Evolutionary conservation across 345 rosid species (phyloP).

Genomic region (Crucihimalaya himalaica): DNA sequence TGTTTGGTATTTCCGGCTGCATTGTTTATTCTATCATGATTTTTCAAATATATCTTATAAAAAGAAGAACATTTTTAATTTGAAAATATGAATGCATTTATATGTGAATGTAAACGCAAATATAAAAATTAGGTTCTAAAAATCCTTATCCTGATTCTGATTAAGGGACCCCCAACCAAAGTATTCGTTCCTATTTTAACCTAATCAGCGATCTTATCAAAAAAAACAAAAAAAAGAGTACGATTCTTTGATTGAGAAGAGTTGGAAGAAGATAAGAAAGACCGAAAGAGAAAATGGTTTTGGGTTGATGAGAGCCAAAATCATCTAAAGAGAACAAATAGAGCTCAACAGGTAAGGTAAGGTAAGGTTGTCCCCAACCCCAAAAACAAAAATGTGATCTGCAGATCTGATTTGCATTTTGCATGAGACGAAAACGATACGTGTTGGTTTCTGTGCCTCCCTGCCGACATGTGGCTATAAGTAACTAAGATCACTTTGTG

Average conservation of each 20-base stretch:
- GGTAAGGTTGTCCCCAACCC: background rate
- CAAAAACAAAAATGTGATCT: slow-evolving; percentile 24
- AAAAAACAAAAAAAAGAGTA: background rate
- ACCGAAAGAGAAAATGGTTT: background rate
- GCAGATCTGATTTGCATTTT: slow-evolving; percentile 29
- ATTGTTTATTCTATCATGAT: no score
- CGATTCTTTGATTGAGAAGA: slow-evolving; percentile 9
- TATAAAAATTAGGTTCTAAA: background rate
- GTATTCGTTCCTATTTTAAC: background rate
- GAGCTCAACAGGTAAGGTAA: background rate
- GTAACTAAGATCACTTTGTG: background rate
- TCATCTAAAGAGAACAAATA: background rate
- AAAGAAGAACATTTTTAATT: background rate
- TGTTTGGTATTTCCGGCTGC: background rate
- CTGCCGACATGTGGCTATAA: slow-evolving; percentile 30
- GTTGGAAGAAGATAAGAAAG: slow-evolving; percentile 14
- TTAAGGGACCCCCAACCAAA: background rate
- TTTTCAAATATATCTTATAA: no score
- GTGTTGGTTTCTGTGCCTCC: slow-evolving; percentile 20
- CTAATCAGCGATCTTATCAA: background rate
- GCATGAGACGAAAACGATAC: slow-evolving; percentile 34
- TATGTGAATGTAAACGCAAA: background rate
- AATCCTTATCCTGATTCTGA: background rate
- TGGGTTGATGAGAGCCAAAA: background rate
- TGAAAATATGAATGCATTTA: background rate